A percentile compares a stretch with the other conserved stretches of the same genome.
Evolutionary conservation across 768 basidiomycete species (phyloP).

Genomic region (Austroboletus festivus): DNA sequence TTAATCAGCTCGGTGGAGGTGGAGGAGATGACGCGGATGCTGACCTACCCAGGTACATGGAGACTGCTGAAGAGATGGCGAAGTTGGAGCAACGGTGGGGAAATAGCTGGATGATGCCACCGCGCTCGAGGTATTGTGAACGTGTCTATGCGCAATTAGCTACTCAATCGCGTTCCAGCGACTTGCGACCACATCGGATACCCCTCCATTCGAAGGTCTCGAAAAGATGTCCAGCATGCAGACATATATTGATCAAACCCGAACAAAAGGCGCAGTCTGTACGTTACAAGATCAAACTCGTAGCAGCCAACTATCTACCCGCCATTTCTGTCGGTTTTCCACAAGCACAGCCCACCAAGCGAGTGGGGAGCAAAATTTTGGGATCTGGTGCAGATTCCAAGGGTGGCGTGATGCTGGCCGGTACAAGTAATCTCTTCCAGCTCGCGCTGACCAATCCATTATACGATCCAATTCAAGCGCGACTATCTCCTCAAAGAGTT

Average conservation of each 20-base stretch:
- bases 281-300: slow-evolving; percentile 95
- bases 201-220: slow-evolving; percentile 91
- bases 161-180: slow-evolving; percentile 41
- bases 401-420: slow-evolving; percentile 56
- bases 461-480: slow-evolving; percentile 92
- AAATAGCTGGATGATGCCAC: slow-evolving; percentile 70
- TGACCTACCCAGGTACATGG: slow-evolving; percentile 65
- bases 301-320: slow-evolving; percentile 92
- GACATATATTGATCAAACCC: slow-evolving; percentile 96
- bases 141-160: not conserved
- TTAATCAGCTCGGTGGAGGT: slow-evolving; percentile 51
- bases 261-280: slow-evolving; percentile 95
- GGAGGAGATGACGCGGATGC: slow-evolving; percentile 69
- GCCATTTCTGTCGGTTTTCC: slow-evolving; percentile 73
- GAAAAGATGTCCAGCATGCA: slow-evolving; percentile 91
- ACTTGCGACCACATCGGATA: slow-evolving; percentile 84
- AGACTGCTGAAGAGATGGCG: slow-evolving; percentile 60
- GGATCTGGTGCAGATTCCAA: slow-evolving; percentile 37
- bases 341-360: slow-evolving; percentile 42
- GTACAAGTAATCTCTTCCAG: slow-evolving; percentile 82
- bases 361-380: slow-evolving; percentile 35
- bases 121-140: slow-evolving; percentile 53
- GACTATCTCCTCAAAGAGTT: slow-evolving; percentile 72
- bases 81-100: slow-evolving; percentile 78
- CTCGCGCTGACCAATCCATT: slow-evolving; percentile 91